phyloP scores from a whole-genome alignment of 768 basidiomycete genomes.

The Kwoniella newhampshirensis region DNA sequence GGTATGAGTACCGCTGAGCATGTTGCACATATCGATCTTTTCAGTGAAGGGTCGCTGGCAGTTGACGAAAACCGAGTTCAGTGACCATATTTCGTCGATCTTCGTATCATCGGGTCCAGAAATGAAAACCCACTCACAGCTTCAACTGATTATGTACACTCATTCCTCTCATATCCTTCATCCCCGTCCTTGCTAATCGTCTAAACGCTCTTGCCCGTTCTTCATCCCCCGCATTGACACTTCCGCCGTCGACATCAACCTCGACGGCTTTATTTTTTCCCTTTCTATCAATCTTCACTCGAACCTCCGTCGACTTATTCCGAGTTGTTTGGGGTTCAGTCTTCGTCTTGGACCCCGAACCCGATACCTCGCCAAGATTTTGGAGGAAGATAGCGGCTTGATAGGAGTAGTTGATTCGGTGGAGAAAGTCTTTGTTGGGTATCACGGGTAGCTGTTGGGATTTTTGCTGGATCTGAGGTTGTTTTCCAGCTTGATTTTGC shows the following conservation, averaged over 20 bases:
- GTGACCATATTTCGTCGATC: too few species aligned
- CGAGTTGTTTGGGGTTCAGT: too few species aligned
- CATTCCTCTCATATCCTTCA: slow-evolving; percentile 35
- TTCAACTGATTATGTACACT: slow-evolving; percentile 45
- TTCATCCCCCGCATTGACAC: neutral
- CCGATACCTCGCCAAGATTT: slow-evolving; percentile 6
- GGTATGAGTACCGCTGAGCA: slow-evolving; percentile 48
- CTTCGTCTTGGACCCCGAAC: neutral
- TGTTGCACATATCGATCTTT: slow-evolving; percentile 40
- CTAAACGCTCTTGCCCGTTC: slow-evolving; percentile 8
- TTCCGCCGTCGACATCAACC: neutral
- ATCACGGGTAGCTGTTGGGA: slow-evolving; percentile 9
- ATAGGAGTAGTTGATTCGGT: slow-evolving; percentile 25
- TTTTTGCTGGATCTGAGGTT: slow-evolving; percentile 1
- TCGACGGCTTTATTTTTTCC: slow-evolving; percentile 12
- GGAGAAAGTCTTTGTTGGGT: slow-evolving; percentile 25
- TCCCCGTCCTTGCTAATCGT: slow-evolving; percentile 31
- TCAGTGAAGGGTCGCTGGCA: slow-evolving; percentile 45
- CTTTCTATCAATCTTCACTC: slow-evolving; percentile 14
- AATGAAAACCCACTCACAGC: slow-evolving; percentile 29
- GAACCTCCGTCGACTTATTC: too few species aligned
- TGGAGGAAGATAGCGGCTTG: slow-evolving; percentile 32
- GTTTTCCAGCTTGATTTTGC: slow-evolving; percentile 1
- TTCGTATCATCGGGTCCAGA: too few species aligned
- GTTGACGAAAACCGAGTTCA: neutral